Evolutionary conservation across 108 stramenopile species (phyloP).

Genomic region (Nitzschia palea): DNA sequence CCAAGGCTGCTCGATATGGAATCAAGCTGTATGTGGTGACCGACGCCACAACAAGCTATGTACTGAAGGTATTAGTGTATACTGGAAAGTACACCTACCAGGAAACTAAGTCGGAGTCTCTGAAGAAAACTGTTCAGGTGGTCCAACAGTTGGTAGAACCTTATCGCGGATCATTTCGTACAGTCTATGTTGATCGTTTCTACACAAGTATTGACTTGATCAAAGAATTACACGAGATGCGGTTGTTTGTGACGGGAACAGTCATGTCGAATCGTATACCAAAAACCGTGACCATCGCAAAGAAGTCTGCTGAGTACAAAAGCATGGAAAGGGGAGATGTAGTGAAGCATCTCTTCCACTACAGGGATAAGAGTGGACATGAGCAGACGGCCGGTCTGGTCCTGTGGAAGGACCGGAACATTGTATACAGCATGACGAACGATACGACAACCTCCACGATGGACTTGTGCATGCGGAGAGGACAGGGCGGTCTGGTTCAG

Average conservation of each 20-base stretch:
- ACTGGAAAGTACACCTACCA: no score
- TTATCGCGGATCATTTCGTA: neutral
- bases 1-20: neutral
- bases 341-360: neutral
- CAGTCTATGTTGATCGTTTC: slow-evolving; percentile 10
- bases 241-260: slow-evolving; percentile 4
- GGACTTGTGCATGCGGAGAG: neutral
- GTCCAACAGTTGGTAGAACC: neutral
- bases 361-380: neutral
- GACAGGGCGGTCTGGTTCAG: neutral
- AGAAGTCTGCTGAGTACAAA: no score
- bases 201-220: slow-evolving; percentile 1
- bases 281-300: no score
- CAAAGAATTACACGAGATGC: slow-evolving; percentile 1
- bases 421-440: slow-evolving; percentile 4
- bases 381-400: neutral
- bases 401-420: slow-evolving; percentile 8
- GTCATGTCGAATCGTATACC: neutral
- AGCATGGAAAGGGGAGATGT: neutral
- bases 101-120: neutral
- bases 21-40: slow-evolving; percentile 6
- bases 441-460: neutral
- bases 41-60: neutral
- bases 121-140: neutral
- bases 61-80: neutral